Base-by-base conservation (phyloP, 2,329 filamentous ascomycete genomes). In the Grosmannia clavigera region DNA sequence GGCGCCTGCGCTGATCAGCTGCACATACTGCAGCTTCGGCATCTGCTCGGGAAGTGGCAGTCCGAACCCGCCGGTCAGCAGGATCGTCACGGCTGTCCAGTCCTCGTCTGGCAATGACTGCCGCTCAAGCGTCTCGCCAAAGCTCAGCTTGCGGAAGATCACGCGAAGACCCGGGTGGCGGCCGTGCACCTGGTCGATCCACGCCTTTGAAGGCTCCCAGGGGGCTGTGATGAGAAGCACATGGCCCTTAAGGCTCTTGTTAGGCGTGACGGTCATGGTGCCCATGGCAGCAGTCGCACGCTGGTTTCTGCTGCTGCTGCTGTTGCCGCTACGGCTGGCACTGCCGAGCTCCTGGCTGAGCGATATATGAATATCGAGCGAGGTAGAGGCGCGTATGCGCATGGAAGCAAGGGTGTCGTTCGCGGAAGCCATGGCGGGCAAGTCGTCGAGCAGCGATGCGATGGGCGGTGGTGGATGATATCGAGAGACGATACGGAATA, bases 1-100 rank as follows among this genome's bases (percentile, higher is more conserved):
- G 2, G 76, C 76, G 7, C 81, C 81, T 1, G 81, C 81, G 59
- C 76, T 81, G 27, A 74, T 71, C 7, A 84, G 73, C 69, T 83
- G 80, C 22, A 83, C 75, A 57, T 78, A 76, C 65, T 78, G 71
- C 62, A 84, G 67, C 33, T 75, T 76, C 1, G 77, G 76, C 1
- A 74, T 78, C 19, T 72, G 66, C 9, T 75, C 74, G 1, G 59
- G 51, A 5, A 67, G 65, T 0, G 70, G 67, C 1, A 80, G 80
- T 25, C 82, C 67, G 6, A 55, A 38, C 19, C 53, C 58, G 31
- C 65, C 62, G 7, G 67, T 67, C 40, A 68, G 53, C 19, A 68
- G 67, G 6, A 82, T 67, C 0, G 79, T 82, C n/a, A 76, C 75
- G 11, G 75, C 69, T 31, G 72, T 68, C 76, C 78, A 81, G 29